phyloP scores from a whole-genome alignment of 148 eudicot species.

The Chenopodium quinoa region DNA sequence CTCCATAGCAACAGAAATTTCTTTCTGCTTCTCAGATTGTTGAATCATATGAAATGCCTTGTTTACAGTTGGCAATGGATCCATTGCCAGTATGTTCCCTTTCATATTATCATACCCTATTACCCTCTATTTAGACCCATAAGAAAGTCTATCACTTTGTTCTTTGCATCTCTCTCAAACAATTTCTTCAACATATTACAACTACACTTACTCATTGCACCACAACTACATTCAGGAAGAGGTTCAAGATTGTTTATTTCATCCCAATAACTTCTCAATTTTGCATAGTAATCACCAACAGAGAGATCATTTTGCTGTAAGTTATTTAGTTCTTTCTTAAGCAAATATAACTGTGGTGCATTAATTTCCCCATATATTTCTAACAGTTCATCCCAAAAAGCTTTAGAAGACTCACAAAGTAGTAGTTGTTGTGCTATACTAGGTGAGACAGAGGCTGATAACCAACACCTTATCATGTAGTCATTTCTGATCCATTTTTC shows the following conservation, averaged over 20 bases:
- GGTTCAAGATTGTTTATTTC: no score
- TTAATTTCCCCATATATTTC: background rate
- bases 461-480: background rate
- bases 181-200: no score
- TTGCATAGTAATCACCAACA: no score
- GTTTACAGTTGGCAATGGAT: background rate
- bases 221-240: no score
- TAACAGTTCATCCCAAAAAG: background rate
- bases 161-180: no score
- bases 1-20: background rate
- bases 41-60: background rate
- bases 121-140: no score
- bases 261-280: no score
- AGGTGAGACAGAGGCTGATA: background rate
- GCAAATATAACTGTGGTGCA: background rate
- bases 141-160: no score
- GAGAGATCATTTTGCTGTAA: background rate
- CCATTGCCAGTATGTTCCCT: no score
- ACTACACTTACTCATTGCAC: no score
- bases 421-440: background rate
- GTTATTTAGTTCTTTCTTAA: background rate
- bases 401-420: background rate
- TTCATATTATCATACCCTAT: no score
- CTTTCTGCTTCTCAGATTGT: background rate
- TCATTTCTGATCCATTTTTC: background rate